Percentiles rank a stretch among this genome's conserved stretches.
Evolutionary conservation across 2,329 filamentous ascomycete species (phyloP).

Genomic region (Neoascochyta sp.): DNA sequence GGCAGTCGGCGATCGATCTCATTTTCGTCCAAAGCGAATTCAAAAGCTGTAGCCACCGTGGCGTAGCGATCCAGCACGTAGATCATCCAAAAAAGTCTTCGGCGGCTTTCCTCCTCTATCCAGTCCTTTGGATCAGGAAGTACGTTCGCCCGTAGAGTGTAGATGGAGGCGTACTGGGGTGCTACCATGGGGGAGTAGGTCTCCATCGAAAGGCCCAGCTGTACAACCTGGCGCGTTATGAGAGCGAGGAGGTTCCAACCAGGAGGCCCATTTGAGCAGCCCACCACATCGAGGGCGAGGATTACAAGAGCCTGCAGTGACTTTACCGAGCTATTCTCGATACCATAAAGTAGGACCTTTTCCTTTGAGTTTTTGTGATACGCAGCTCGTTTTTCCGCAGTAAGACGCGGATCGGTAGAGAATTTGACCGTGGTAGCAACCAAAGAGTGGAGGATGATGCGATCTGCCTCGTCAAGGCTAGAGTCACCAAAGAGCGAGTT

Average conservation of each 20-base stretch:
- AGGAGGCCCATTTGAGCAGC: slow-evolving; percentile 82
- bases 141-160: slow-evolving; percentile 80
- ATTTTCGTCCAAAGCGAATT: slow-evolving; percentile 83
- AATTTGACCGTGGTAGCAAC: slow-evolving; percentile 84
- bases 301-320: slow-evolving; percentile 84
- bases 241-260: slow-evolving; percentile 90
- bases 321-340: slow-evolving; percentile 87
- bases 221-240: slow-evolving; percentile 83
- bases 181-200: slow-evolving; percentile 73
- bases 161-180: slow-evolving; percentile 79
- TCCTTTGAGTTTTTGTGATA: slow-evolving; percentile 82
- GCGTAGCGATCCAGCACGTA: slow-evolving; percentile 88
- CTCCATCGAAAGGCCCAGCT: slow-evolving; percentile 81
- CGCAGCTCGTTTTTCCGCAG: slow-evolving; percentile 65
- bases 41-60: slow-evolving; percentile 85
- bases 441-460: slow-evolving; percentile 80
- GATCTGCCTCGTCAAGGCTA: slow-evolving; percentile 74
- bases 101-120: slow-evolving; percentile 82
- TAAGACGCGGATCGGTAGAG: slow-evolving; percentile 71
- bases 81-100: slow-evolving; percentile 90
- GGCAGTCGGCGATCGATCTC: slow-evolving; percentile 85
- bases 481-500: slow-evolving; percentile 72
- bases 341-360: slow-evolving; percentile 78
- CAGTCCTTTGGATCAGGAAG: slow-evolving; percentile 79
- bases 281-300: slow-evolving; percentile 77